phyloP scores from a whole-genome alignment of 1,139 yeast species.

The Sugiyamaella neomexicana region DNA sequence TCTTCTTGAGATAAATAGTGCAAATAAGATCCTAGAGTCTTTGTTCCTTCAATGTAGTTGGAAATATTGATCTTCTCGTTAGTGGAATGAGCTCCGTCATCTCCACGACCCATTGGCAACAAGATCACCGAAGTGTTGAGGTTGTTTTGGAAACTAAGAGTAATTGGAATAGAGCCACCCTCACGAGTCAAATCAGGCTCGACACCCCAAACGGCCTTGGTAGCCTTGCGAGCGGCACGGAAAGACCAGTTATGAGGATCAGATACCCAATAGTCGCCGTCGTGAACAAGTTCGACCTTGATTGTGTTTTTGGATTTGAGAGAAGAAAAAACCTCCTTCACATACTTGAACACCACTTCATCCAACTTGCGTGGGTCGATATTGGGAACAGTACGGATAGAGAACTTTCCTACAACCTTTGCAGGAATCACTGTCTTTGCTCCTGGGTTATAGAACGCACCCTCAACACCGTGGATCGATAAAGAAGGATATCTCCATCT shows the following conservation, averaged over 20 bases:
- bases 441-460: conserved; percentile 92
- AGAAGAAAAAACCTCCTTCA: conserved; percentile 61
- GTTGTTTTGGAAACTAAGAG: conserved; percentile 84
- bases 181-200: conserved; percentile 97
- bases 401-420: conserved; percentile 88
- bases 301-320: conserved; percentile 75
- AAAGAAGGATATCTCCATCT: conserved; percentile 98
- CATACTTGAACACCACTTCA: conserved; percentile 69
- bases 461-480: conserved; percentile 95
- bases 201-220: conserved; percentile 89
- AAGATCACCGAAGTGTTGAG: conserved; percentile 82
- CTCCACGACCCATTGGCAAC: conserved; percentile 98
- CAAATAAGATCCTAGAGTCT: conserved; percentile 89
- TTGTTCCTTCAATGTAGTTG: conserved; percentile 91
- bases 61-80: conserved; percentile 88
- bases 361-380: conserved; percentile 80
- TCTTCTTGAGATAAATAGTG: conserved; percentile 68
- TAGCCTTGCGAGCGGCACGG: conserved; percentile 92
- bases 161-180: conserved; percentile 97
- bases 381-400: conserved; percentile 95
- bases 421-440: conserved; percentile 99
- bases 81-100: conserved; percentile 98
- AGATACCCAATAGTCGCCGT: conserved; percentile 94
- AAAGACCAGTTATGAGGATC: conserved; percentile 92
- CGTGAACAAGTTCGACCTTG: conserved; percentile 79